Percentiles rank a stretch among this genome's conserved stretches.
phyloP scores from a whole-genome alignment of 306 rosid species.

The Luffa aegyptiaca region DNA sequence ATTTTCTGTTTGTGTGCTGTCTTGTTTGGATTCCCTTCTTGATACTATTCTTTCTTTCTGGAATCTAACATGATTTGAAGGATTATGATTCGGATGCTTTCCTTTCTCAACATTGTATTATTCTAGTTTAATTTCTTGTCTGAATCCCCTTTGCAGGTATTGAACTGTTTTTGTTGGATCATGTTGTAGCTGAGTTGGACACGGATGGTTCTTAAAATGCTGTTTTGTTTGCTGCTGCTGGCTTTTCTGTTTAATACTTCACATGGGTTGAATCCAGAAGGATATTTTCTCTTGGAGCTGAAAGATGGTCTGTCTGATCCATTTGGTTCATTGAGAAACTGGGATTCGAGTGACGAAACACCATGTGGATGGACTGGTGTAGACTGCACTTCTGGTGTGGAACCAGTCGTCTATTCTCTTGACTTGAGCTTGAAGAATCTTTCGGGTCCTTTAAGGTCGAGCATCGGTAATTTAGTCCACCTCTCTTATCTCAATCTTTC shows the following conservation, averaged over 20 bases:
- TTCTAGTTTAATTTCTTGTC: not conserved
- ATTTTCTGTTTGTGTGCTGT: not conserved
- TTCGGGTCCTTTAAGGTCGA: slow-evolving; percentile 50
- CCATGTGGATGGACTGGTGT: slow-evolving; percentile 89
- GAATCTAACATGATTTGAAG: not conserved
- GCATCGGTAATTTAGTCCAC: slow-evolving; percentile 44
- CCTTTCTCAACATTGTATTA: not conserved
- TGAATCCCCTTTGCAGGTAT: slow-evolving; percentile 28
- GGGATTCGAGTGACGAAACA: slow-evolving; percentile 55
- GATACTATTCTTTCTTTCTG: not conserved
- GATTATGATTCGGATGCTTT: not conserved
- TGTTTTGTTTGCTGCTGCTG: slow-evolving; percentile 25
- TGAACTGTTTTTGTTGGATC: slow-evolving; percentile 4
- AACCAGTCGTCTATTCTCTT: slow-evolving; percentile 43
- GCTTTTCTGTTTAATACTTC: slow-evolving; percentile 29
- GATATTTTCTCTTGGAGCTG: slow-evolving; percentile 49
- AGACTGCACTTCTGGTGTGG: slow-evolving; percentile 33
- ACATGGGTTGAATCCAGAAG: slow-evolving; percentile 75
- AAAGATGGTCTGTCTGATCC: slow-evolving; percentile 45
- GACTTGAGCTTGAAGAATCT: slow-evolving; percentile 49
- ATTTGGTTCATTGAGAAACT: slow-evolving; percentile 25
- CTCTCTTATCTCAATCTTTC: slow-evolving; percentile 52
- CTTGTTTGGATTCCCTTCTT: not conserved
- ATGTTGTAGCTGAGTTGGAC: slow-evolving; percentile 5
- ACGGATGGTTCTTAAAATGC: slow-evolving; percentile 38